phyloP scores from a whole-genome alignment of 306 rosid species.

The barrel medic (Medicago truncatula) region DNA sequence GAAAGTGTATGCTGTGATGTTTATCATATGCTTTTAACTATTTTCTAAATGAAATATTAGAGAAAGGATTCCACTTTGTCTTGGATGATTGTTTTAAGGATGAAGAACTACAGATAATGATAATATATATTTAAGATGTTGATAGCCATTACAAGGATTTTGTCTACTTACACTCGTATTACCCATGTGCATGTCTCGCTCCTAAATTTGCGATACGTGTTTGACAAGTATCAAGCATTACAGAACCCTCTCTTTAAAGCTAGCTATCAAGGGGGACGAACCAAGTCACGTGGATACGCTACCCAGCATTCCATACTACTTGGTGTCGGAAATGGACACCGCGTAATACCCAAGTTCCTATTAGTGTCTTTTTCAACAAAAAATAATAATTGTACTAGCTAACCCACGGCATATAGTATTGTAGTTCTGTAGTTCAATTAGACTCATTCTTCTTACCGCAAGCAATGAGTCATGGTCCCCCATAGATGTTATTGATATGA shows the following conservation, averaged over 20 bases:
- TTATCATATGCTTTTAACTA: conserved; percentile 36
- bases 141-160: background rate
- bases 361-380: background rate
- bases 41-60: conserved; percentile 11
- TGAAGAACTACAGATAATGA: conserved; percentile 18
- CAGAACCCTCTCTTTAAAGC: background rate
- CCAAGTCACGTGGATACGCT: background rate
- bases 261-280: background rate
- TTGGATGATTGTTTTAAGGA: conserved; percentile 20
- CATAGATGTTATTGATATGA: conserved; percentile 15
- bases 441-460: conserved; percentile 9
- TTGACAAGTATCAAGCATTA: background rate
- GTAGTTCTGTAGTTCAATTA: conserved; percentile 13
- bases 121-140: conserved; percentile 22
- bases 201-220: conserved; percentile 1
- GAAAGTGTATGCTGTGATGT: conserved; percentile 32
- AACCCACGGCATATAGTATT: conserved; percentile 31
- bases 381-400: background rate
- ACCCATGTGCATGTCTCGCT: conserved; percentile 8
- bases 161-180: conserved; percentile 9
- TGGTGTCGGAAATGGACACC: background rate
- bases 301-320: background rate
- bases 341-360: background rate
- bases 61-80: conserved; percentile 11
- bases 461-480: conserved; percentile 24